Conservation (phyloP, 2,329 filamentous ascomycete species). For the Neurospora sp. region DNA sequence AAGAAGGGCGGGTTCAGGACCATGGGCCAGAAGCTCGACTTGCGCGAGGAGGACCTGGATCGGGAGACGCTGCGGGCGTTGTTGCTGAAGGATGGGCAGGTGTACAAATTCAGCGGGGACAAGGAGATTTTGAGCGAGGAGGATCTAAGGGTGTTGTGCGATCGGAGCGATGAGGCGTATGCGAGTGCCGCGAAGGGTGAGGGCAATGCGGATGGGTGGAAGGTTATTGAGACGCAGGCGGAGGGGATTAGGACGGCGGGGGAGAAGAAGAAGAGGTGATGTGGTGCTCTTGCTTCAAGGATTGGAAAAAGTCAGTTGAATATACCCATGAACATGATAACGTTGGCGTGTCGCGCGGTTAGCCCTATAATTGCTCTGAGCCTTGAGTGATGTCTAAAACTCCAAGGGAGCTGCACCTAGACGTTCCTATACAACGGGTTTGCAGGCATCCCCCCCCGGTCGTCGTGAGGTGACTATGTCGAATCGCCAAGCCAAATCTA, state of each 20-base stretch:
- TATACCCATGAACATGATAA: not conserved
- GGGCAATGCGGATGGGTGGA: constrained; percentile 61
- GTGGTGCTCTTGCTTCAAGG: not conserved
- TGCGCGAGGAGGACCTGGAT: constrained; percentile 40
- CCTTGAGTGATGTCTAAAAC: too few relatives aligned
- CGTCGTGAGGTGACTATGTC: too few relatives aligned
- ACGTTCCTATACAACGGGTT: too few relatives aligned
- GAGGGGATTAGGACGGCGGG: constrained; percentile 34
- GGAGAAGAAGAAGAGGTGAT: not conserved
- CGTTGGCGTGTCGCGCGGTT: not conserved
- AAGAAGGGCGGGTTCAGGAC: constrained; percentile 79
- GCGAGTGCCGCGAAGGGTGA: constrained; percentile 67
- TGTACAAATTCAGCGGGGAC: constrained; percentile 48
- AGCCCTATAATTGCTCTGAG: too few relatives aligned
- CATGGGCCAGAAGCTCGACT: constrained; percentile 51
- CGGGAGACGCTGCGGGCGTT: constrained; percentile 52
- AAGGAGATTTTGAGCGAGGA: constrained; percentile 61
- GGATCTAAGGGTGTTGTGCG: constrained; percentile 70
- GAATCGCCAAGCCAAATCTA: too few relatives aligned
- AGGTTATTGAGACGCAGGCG: constrained; percentile 66
- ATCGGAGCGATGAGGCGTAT: constrained; percentile 54
- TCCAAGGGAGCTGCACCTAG: too few relatives aligned
- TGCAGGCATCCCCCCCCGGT: too few relatives aligned
- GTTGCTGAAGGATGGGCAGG: constrained; percentile 61
- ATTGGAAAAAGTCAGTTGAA: not conserved